Evolutionary conservation across 192 early-diverging fungal species (phyloP).

Genomic region (Coemansia reversa): DNA sequence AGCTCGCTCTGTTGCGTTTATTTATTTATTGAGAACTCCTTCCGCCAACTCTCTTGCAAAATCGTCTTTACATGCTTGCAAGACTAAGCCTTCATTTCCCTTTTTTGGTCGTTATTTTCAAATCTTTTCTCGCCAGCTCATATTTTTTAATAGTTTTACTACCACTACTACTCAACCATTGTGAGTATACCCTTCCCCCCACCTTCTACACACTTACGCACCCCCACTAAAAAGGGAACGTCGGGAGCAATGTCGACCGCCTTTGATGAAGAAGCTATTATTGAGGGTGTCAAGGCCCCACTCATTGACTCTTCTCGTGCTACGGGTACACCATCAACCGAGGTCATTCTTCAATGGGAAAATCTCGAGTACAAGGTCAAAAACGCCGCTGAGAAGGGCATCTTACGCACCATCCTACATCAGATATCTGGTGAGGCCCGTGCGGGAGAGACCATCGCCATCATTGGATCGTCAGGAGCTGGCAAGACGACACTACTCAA

Average conservation of each 20-base stretch:
- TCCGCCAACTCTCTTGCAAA: not conserved
- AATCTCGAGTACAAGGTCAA: constrained; percentile 48
- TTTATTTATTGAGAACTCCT: not conserved
- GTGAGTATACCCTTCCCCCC: not conserved
- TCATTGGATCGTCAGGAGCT: constrained; percentile 92
- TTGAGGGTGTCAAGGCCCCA: not conserved
- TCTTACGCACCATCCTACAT: constrained; percentile 58
- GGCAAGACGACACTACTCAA: constrained; percentile 91
- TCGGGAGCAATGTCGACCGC: not conserved
- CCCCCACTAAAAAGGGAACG: not conserved
- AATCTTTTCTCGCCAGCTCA: not conserved
- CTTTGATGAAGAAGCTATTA: not conserved
- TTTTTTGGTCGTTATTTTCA: not conserved
- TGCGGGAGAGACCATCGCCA: constrained; percentile 75
- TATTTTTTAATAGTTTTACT: not conserved
- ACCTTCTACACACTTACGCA: not conserved
- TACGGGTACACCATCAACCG: constrained; percentile 2
- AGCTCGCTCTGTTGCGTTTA: not conserved
- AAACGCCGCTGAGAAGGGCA: constrained; percentile 24
- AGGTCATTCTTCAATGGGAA: constrained; percentile 47
- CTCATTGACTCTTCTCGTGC: not conserved
- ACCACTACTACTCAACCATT: not conserved
- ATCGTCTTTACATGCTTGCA: not conserved
- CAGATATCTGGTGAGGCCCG: constrained; percentile 69
- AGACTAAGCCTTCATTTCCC: not conserved